These are phyloP conservation scores for Metschnikowia peoriensis DNA, from an alignment of 805 yeast species.

Conservation along the genomic window DNA sequence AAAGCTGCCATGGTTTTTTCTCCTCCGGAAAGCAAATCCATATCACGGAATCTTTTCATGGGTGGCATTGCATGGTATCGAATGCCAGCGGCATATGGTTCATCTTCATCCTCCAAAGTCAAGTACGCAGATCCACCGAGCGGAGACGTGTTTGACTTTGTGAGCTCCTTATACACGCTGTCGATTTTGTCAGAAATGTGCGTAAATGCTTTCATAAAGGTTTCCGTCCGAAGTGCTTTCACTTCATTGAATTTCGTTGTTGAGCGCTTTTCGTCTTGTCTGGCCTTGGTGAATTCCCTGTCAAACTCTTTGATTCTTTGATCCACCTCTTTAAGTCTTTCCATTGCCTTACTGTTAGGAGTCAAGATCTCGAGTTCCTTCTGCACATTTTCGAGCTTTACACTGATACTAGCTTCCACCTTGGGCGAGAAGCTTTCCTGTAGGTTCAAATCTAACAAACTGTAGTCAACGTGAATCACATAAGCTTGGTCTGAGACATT, in stretches of 20 bases:
- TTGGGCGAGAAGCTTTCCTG: constrained; percentile 40
- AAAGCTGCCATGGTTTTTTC: constrained; percentile 96
- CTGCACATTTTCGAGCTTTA: constrained; percentile 31
- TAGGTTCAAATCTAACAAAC: constrained; percentile 41
- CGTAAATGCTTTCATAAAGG: constrained; percentile 71
- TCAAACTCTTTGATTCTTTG: constrained; percentile 59
- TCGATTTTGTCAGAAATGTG: constrained; percentile 74
- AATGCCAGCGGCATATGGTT: constrained; percentile 80
- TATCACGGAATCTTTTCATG: constrained; percentile 85
- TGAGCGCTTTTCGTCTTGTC: constrained; percentile 56
- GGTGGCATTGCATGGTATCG: constrained; percentile 97
- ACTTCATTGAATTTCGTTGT: constrained; percentile 57
- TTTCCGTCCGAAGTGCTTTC: constrained; percentile 54
- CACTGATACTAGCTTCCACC: constrained; percentile 37
- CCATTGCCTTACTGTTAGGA: constrained; percentile 82
- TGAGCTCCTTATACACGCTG: constrained; percentile 78
- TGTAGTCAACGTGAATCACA: constrained; percentile 56
- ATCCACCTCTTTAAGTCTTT: constrained; percentile 69
- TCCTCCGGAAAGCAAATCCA: constrained; percentile 93
- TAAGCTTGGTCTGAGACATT: constrained; percentile 39
- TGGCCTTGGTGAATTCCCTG: constrained; percentile 58
- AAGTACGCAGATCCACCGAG: constrained; percentile 93
- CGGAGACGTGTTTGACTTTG: constrained; percentile 66
- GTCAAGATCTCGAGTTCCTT: constrained; percentile 50
- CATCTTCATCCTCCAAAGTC: constrained; percentile 84